These are phyloP conservation scores for Pyricularia grisea DNA, from an alignment of 2,329 filamentous ascomycete species.

Conservation along the genomic window DNA sequence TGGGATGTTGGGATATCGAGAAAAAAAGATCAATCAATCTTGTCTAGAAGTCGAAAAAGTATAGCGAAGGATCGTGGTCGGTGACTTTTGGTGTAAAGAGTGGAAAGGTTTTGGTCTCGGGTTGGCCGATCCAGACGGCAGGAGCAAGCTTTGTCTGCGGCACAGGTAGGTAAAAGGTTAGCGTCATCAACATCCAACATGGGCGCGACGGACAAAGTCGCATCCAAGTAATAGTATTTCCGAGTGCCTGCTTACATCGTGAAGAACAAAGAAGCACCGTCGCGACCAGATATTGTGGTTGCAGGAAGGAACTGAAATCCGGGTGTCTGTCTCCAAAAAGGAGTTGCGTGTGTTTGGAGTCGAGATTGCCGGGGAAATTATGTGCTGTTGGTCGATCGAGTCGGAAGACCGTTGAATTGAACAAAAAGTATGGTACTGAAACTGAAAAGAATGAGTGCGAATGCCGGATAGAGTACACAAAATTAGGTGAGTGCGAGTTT, in stretches of 20 bases:
- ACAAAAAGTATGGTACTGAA: neutral
- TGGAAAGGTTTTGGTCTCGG: neutral
- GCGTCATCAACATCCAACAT: neutral
- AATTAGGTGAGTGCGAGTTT: neutral
- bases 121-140: neutral
- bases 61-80: neutral
- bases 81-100: neutral
- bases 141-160: neutral
- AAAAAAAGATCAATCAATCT: neutral
- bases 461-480: constrained; percentile 2
- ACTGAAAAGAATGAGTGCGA: neutral
- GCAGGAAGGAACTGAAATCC: neutral
- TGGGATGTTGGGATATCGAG: neutral
- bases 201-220: neutral
- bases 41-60: neutral
- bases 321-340: neutral
- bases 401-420: neutral
- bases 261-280: neutral
- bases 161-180: neutral
- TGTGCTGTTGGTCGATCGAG: neutral
- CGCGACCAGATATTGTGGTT: neutral
- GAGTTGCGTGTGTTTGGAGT: neutral
- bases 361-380: neutral
- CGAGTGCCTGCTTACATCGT: neutral
- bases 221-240: too few relatives aligned